Base-by-base conservation (phyloP, 305 asterid species). In the Fraxinus sp. region DNA sequence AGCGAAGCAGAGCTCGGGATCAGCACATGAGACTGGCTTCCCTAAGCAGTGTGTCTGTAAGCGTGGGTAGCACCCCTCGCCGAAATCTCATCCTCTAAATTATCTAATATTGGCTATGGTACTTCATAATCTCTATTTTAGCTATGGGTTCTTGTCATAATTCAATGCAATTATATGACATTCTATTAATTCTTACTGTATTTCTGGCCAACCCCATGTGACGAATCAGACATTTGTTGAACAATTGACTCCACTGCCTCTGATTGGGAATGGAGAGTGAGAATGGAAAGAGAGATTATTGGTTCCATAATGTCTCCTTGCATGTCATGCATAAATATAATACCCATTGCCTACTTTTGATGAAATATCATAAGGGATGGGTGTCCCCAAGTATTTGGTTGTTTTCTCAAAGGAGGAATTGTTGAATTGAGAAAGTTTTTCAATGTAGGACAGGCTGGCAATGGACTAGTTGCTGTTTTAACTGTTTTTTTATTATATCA, bases 361-460 rank as follows among this genome's bases (percentile, higher is more conserved):
- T 86, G 80, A 87, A 85, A 83, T 78, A 86, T 81, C 83, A 77
- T 71, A 86, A 75, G 87, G 83, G 86, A 87, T 77, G 88, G 86
- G 90, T 46, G 84, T 74, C 79, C 73, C 81, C 84, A 76, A 88
- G 89, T 85, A 84, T 83, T 87, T 87, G 90, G 89, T 88, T 87
- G 92, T 88, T 86, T 86, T 87, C 88, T 85, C 86, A 83, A 87
- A 82, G 86, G 86, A 79, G 83, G 83, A 82, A 85, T 86, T 86
- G 83, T 74, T 91, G 88, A 82, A 83, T 82, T 82, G 79, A 79
- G 84, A 85, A 84, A 82, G 84, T 30, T 83, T 90, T 88, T 83
- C 86, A 80, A 88, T 85, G 88, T 80, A 86, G 89, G 90, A 89
- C 93, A 93, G 94, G 92, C 86, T 92, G 91, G 91, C 90, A 78